These are phyloP conservation scores for Acorus gramineus DNA, from an alignment of 106 monocot genomes.

Conservation along the genomic window DNA sequence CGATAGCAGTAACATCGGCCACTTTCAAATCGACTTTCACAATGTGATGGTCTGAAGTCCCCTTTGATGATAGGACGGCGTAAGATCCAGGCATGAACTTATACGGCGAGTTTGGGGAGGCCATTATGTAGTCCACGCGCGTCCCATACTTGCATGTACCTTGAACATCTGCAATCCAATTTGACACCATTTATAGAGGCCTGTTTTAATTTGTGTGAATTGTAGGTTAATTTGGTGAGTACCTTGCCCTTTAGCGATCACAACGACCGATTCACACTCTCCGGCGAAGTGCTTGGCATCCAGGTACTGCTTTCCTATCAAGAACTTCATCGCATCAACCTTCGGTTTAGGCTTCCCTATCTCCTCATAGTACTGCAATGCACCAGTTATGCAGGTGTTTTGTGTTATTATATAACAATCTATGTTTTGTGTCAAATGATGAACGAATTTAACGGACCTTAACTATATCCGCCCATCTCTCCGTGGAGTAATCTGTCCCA, in stretches of 20 bases:
- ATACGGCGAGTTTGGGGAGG: slow-evolving; percentile 59
- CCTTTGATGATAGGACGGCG: slow-evolving; percentile 66
- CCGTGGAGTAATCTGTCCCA: slow-evolving; percentile 63
- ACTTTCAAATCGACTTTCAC: slow-evolving; percentile 63
- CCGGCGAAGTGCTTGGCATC: slow-evolving; percentile 84
- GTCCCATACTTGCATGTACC: slow-evolving; percentile 89
- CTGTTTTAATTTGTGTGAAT: too few species aligned
- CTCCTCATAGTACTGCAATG: slow-evolving; percentile 40
- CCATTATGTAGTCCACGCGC: slow-evolving; percentile 68
- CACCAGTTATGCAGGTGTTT: neutral
- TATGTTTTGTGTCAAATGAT: too few species aligned
- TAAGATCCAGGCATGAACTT: slow-evolving; percentile 75
- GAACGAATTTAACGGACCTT: slow-evolving; percentile 14
- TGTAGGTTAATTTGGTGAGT: too few species aligned
- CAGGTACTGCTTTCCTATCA: slow-evolving; percentile 45
- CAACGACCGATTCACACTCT: slow-evolving; percentile 70
- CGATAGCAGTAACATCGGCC: neutral
- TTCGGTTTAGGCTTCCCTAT: slow-evolving; percentile 78
- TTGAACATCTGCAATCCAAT: slow-evolving; percentile 53
- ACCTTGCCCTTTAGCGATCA: slow-evolving; percentile 93
- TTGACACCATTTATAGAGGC: too few species aligned
- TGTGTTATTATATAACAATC: neutral
- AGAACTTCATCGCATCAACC: slow-evolving; percentile 75
- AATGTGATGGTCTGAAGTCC: slow-evolving; percentile 82
- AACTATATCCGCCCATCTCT: slow-evolving; percentile 55